Evolutionary conservation across 2,329 filamentous ascomycete species (phyloP), one percentile per base, ranked within the genome.

Genomic region (Fusarium siculi): DNA sequence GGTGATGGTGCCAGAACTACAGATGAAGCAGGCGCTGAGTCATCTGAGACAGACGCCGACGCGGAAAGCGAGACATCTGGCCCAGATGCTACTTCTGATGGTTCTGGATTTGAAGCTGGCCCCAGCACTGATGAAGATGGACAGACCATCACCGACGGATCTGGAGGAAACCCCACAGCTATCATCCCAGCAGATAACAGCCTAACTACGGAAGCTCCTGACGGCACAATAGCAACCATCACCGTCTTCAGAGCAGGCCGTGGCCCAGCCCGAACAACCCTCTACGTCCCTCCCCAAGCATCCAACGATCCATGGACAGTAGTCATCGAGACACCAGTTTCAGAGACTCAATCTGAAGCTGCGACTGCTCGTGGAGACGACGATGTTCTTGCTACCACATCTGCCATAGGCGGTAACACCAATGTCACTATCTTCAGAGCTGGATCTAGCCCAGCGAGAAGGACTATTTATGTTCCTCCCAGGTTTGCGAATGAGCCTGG

Each of bases 221-320:
- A 25, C 4, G 25, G 16, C 7, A 46, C 23, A n/a, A 16, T 32
- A 0, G 37, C 50, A 25, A 72, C 67, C 1, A 39, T 73, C 9
- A 72, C 70, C 2, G 68, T 72, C n/a, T 72, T 73, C 14, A 72
- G 65, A 18, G 10, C 39, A 7, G 69, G 69, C 1, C 18, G 14
- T 2, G 69, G 70, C 0, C 15, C 30, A 9, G 47, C 44, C 2
- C 11, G 66, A n/a, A 50, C 60, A 19, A 70, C 69, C 0, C 47
- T 66, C 4, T 73, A 60, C 32, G 46, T 72, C 7, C 49, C 69
- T 14, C 69, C 69, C 1, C 43, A 50, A 2, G 23, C 23, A 6
- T 47, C 49, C 1, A 55, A 50, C 1, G 69, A 72, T 1, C 44
- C 59, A 1, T 72, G 70, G 54, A 73, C 70, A 0, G 34, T 50